Evolutionary conservation across 2,329 filamentous ascomycete genomes (phyloP).

Genomic region (Beauveria medogensis): DNA sequence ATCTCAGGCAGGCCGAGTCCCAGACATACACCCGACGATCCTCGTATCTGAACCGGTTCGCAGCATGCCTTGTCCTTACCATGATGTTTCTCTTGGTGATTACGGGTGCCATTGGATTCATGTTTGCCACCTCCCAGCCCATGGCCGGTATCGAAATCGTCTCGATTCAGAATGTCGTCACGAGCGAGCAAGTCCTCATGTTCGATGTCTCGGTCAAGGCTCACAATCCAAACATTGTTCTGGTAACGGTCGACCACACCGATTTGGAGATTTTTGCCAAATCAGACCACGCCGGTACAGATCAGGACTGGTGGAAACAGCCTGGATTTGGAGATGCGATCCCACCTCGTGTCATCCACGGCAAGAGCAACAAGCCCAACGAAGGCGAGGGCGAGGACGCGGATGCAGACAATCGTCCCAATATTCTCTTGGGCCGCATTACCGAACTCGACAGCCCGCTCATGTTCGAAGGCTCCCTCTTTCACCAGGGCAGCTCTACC

Average conservation of each 20-base stretch:
- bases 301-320: constrained; percentile 51
- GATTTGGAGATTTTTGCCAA: constrained; percentile 93
- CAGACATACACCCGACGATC: constrained; percentile 57
- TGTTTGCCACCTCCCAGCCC: constrained; percentile 86
- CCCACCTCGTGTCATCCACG: constrained; percentile 13
- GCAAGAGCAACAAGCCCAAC: constrained; percentile 18
- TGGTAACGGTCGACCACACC: constrained; percentile 76
- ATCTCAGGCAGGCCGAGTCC: constrained; percentile 63
- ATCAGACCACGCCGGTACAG: constrained; percentile 75
- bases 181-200: constrained; percentile 92
- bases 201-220: constrained; percentile 83
- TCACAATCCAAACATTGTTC: constrained; percentile 86
- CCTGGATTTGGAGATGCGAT: neutral
- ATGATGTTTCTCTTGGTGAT: constrained; percentile 74
- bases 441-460: constrained; percentile 80
- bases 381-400: constrained; percentile 35
- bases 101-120: constrained; percentile 78
- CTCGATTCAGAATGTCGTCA: constrained; percentile 81
- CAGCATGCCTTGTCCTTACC: constrained; percentile 79
- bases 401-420: constrained; percentile 49
- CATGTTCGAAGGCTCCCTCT: constrained; percentile 81
- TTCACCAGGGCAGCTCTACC: constrained; percentile 62
- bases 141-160: constrained; percentile 70
- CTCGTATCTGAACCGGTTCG: constrained; percentile 63
- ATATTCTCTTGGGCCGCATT: constrained; percentile 87